Evolutionary conservation across 1,284 basidiomycete genomes (phyloP).

Genomic region (Tremellales sp.): DNA sequence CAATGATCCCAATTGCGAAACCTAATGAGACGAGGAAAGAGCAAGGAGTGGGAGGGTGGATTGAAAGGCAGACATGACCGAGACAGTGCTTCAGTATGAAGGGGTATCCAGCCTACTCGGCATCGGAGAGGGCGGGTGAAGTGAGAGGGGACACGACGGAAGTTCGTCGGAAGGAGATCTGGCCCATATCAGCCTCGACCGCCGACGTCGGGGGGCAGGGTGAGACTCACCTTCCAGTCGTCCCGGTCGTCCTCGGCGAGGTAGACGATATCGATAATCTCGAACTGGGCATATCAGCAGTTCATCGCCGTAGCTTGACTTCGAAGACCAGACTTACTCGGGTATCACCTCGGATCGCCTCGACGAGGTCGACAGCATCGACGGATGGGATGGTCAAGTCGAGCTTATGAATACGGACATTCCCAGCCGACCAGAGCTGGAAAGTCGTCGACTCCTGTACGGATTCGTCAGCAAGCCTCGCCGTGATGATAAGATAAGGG

Average conservation of each 20-base stretch:
- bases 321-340: constrained; percentile 19
- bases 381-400: constrained; percentile 29
- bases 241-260: constrained; percentile 34
- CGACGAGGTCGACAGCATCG: constrained; percentile 29
- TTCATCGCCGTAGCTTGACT: background rate
- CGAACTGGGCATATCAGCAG: constrained; percentile 23
- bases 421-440: constrained; percentile 42
- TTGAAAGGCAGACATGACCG: too few species aligned
- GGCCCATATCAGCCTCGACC: background rate
- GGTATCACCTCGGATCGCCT: constrained; percentile 23
- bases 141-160: constrained; percentile 4
- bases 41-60: too few species aligned
- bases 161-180: constrained; percentile 34
- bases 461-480: background rate
- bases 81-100: too few species aligned
- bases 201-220: background rate
- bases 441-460: constrained; percentile 25
- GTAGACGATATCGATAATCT: constrained; percentile 27
- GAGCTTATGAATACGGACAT: constrained; percentile 29
- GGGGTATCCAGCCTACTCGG: too few species aligned
- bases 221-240: constrained; percentile 38
- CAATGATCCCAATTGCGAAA: background rate
- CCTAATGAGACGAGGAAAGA: background rate
- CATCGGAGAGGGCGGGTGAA: constrained; percentile 14
- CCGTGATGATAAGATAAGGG: background rate